Conservation (phyloP, 331 rosid species). For the Acacia concinna region DNA sequence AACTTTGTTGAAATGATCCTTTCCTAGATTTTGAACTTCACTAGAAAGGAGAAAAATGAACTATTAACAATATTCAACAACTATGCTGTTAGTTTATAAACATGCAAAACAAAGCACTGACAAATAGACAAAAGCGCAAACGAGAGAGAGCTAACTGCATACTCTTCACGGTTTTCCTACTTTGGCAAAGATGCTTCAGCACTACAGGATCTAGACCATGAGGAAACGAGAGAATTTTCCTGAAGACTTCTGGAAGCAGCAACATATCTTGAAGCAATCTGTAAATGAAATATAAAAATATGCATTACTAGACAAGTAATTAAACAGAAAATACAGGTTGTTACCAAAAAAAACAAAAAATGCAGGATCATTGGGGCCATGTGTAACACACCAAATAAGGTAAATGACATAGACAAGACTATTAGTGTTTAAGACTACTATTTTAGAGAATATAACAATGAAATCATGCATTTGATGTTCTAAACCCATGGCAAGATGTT, state of each 20-base stretch:
- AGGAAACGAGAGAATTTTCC: slow-evolving; percentile 48
- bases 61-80: neutral
- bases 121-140: slow-evolving; percentile 13
- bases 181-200: slow-evolving; percentile 55
- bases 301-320: slow-evolving; percentile 1
- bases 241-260: slow-evolving; percentile 44
- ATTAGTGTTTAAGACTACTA: neutral
- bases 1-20: neutral
- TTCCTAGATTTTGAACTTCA: slow-evolving; percentile 10
- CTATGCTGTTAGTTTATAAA: too few relatives aligned
- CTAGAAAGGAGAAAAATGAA: neutral
- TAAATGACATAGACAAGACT: neutral
- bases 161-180: slow-evolving; percentile 51
- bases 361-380: neutral
- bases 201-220: slow-evolving; percentile 46
- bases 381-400: slow-evolving; percentile 17
- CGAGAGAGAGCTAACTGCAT: slow-evolving; percentile 20
- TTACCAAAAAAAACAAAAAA: too few relatives aligned
- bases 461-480: slow-evolving; percentile 9
- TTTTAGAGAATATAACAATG: slow-evolving; percentile 6
- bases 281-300: slow-evolving; percentile 29
- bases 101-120: slow-evolving; percentile 18
- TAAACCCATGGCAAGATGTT: slow-evolving; percentile 11
- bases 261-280: slow-evolving; percentile 58
- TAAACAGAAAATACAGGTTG: neutral